A percentile compares a stretch with the other conserved stretches of the same genome.
Conservation (phyloP, 2,329 filamentous ascomycete genomes). For the Trichoderma sp. region DNA sequence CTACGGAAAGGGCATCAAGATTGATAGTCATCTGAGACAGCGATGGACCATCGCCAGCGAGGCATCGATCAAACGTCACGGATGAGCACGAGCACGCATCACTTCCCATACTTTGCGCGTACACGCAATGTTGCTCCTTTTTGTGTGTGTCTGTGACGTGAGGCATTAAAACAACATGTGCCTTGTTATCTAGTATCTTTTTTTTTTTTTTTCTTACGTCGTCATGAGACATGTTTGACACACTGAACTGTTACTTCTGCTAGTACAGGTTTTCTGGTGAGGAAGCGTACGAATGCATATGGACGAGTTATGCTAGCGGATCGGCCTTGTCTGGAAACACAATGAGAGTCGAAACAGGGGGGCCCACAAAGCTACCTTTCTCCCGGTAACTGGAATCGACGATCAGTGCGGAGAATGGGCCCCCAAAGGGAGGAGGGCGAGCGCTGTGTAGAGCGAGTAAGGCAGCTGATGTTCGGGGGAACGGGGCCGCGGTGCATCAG, state of each 20-base stretch:
- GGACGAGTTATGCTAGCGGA: background rate
- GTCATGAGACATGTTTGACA: background rate
- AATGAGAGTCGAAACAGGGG: conserved; percentile 12
- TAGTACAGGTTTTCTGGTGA: too few relatives aligned
- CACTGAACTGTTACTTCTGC: background rate
- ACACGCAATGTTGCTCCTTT: background rate
- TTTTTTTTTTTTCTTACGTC: background rate
- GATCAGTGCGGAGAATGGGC: conserved; percentile 26
- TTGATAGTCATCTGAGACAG: conserved; percentile 8
- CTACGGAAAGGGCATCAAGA: too few relatives aligned
- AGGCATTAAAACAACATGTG: conserved; percentile 9
- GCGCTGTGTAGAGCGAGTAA: background rate
- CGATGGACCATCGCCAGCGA: background rate
- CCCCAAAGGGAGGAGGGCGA: conserved; percentile 16
- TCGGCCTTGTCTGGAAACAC: conserved; percentile 6
- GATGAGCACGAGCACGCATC: background rate
- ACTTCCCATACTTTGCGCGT: background rate
- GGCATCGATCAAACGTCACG: background rate
- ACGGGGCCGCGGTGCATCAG: conserved; percentile 8
- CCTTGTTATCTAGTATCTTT: background rate
- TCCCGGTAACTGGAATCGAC: conserved; percentile 25
- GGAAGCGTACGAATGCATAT: too few relatives aligned
- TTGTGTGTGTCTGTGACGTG: conserved; percentile 1
- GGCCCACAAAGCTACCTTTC: conserved; percentile 22
- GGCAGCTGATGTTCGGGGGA: background rate